These are phyloP conservation scores for Nakazawaea ambrosiae DNA, from an alignment of 805 yeast genomes.

Conservation along the genomic window DNA sequence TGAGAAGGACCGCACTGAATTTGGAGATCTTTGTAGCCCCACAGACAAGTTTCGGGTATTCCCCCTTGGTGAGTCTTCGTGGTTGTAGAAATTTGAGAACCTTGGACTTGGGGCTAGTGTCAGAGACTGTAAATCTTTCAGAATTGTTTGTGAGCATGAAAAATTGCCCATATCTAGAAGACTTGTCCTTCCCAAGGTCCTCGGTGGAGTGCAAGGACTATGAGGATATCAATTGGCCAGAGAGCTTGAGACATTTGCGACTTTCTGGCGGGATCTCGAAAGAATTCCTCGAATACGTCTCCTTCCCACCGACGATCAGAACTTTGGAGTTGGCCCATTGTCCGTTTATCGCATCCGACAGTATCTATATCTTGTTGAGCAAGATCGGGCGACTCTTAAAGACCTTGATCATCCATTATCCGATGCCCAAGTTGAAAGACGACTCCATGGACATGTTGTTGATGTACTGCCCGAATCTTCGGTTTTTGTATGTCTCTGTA, in stretches of 20 bases:
- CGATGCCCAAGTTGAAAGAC: slow-evolving; percentile 74
- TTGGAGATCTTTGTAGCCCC: slow-evolving; percentile 79
- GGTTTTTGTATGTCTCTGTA: slow-evolving; percentile 59
- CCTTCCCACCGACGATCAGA: slow-evolving; percentile 68
- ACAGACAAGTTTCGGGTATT: slow-evolving; percentile 88
- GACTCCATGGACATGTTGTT: slow-evolving; percentile 71
- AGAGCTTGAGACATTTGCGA: slow-evolving; percentile 59
- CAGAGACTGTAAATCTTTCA: slow-evolving; percentile 80
- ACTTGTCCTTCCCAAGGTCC: slow-evolving; percentile 82
- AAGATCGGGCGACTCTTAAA: slow-evolving; percentile 62
- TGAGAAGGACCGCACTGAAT: slow-evolving; percentile 66
- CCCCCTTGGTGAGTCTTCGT: slow-evolving; percentile 78
- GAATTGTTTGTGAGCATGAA: slow-evolving; percentile 74
- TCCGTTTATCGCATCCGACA: slow-evolving; percentile 62
- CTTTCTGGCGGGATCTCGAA: slow-evolving; percentile 88
- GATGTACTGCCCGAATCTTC: slow-evolving; percentile 67
- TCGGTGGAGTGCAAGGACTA: slow-evolving; percentile 65
- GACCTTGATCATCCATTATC: slow-evolving; percentile 67
- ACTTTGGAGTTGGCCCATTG: slow-evolving; percentile 81
- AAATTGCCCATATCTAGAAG: slow-evolving; percentile 55
- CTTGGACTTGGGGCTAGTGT: slow-evolving; percentile 76
- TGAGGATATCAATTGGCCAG: slow-evolving; percentile 66
- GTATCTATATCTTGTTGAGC: slow-evolving; percentile 54
- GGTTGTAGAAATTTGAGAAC: slow-evolving; percentile 57
- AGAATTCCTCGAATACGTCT: slow-evolving; percentile 60